These are phyloP conservation scores for Aspergillus carbonarius DNA, from an alignment of 2,329 filamentous ascomycete species.

Conservation along the genomic window DNA sequence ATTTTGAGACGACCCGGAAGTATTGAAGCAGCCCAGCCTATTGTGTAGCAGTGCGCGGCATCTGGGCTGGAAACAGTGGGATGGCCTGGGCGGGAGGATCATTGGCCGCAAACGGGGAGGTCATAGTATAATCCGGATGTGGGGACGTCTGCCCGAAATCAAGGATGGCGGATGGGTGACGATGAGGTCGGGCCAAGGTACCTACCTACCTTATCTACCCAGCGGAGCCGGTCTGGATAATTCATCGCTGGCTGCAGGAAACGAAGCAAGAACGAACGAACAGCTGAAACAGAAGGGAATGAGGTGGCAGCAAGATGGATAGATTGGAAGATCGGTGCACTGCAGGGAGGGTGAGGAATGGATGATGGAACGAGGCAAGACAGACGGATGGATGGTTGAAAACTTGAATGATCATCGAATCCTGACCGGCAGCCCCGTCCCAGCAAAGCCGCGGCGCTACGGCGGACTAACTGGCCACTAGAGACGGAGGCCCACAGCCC, in stretches of 20 bases:
- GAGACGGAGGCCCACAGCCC: slow-evolving; percentile 15
- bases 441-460: not conserved
- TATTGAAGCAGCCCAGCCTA: not conserved
- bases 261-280: not conserved
- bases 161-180: slow-evolving; percentile 5
- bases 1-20: not conserved
- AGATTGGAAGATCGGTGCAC: not conserved
- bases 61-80: not conserved
- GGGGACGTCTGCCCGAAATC: slow-evolving; percentile 11
- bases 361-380: too few relatives aligned
- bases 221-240: too few relatives aligned
- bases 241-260: not conserved
- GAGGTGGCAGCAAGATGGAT: not conserved
- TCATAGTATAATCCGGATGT: slow-evolving; percentile 4
- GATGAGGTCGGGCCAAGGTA: not conserved
- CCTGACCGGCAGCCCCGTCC: too few relatives aligned
- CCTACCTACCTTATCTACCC: not conserved
- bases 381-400: not conserved
- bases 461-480: slow-evolving; percentile 4
- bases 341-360: too few relatives aligned
- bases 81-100: slow-evolving; percentile 5
- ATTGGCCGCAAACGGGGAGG: slow-evolving; percentile 13
- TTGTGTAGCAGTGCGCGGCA: slow-evolving; percentile 2
- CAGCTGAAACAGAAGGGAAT: not conserved
- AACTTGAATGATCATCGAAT: not conserved